Evolutionary conservation across 768 basidiomycete species (phyloP), one percentile per base, ranked within the genome.

Genomic region (Exidia glandulosa): DNA sequence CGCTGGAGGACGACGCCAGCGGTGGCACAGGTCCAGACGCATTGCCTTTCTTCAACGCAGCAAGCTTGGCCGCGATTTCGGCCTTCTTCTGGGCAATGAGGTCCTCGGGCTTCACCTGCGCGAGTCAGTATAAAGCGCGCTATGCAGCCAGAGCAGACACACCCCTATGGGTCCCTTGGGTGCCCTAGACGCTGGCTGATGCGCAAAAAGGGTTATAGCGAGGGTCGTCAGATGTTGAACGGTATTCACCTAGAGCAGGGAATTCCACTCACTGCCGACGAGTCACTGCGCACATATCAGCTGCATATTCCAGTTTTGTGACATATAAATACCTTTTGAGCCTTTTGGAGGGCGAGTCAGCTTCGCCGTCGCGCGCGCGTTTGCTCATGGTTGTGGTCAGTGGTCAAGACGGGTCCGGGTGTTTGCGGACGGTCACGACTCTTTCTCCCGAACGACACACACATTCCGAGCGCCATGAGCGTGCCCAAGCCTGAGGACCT

Each of bases 61-160:
- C 91, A 25, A 90, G 77, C 70, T 91, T 93, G 16, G 92, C 91
- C 12, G 87, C 79, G 62, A 94, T 85, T 71, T 92, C 88, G 5
- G 90, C 88, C 37, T 85, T 80, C 72, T 89, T 90, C 72, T 88
- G 87, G 23, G 87, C 86, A 59, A 92, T 90, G 65, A 90, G 79
- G 32, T 81, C 86, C 64, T 82, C 81, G 62, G 76, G 75, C 34
- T 80, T 75, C 12, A 78, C 61, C 79, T 83, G 61, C 2, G 25
- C 27, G 19, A n/a, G n/a, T 57, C 19, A 34, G 56, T n/a, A 37
- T 3, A 5, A 29, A 32, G 23, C 27, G 16, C n/a, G 58, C 14
- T 32, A 2, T 7, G 19, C 10, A 10, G 27, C 5, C n/a, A n/a
- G n/a, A 13, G 23, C 56, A 19, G 32, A 57, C 56, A 41, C n/a